These are phyloP conservation scores for Dovyalis caffra DNA, from an alignment of 345 rosid genomes.

Conservation along the genomic window DNA sequence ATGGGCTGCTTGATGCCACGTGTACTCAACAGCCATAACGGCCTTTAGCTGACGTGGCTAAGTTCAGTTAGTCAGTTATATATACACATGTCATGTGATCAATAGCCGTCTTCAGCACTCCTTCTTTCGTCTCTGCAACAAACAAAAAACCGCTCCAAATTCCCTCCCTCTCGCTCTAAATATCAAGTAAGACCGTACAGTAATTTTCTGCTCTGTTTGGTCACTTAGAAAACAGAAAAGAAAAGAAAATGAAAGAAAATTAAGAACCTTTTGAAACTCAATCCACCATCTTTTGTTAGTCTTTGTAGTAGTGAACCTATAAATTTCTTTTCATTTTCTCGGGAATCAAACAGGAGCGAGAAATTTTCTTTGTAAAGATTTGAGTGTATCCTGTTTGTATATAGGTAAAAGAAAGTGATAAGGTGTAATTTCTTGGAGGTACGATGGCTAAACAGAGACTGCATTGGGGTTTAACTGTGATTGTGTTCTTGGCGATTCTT, in stretches of 20 bases:
- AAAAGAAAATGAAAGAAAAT: not conserved
- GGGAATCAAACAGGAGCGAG: constrained; percentile 10
- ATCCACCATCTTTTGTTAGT: not conserved
- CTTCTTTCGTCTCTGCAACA: not conserved
- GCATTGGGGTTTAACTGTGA: constrained; percentile 15
- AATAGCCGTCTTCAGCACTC: not conserved
- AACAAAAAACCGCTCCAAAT: not conserved
- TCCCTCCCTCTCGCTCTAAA: not conserved
- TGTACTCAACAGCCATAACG: constrained; percentile 7
- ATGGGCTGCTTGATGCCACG: not conserved
- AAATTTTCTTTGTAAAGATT: not conserved
- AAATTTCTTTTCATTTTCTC: not conserved
- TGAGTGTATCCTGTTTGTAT: constrained; percentile 11
- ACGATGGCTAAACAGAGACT: constrained; percentile 33
- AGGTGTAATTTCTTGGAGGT: constrained; percentile 7
- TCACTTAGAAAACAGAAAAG: constrained; percentile 1
- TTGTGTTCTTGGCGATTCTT: constrained; percentile 36
- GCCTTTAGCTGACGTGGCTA: constrained; percentile 23
- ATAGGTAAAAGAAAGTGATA: constrained; percentile 9
- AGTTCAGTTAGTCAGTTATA: not conserved
- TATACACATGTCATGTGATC: not conserved
- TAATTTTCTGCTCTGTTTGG: not conserved
- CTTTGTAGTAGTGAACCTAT: not conserved
- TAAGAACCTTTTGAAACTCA: not conserved
- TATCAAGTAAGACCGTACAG: not conserved